A percentile compares a stretch with the other conserved stretches of the same genome.
These are phyloP conservation scores for Gaertneriomyces semiglobifer DNA, from an alignment of 192 early-diverging fungal genomes.

Conservation along the genomic window DNA sequence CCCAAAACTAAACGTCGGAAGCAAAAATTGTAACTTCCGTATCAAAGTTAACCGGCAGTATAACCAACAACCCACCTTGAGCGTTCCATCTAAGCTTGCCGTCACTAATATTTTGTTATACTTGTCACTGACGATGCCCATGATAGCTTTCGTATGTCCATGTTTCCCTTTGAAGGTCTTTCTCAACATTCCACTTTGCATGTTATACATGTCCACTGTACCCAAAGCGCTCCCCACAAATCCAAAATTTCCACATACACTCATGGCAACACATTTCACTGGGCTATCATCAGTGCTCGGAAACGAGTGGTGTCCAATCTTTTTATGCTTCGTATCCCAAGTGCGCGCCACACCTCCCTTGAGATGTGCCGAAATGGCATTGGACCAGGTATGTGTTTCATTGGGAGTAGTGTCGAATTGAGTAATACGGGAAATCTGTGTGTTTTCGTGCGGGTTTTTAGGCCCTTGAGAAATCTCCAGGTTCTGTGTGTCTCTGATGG, in stretches of 20 bases:
- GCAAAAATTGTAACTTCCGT: neutral
- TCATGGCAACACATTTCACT: conserved; percentile 69
- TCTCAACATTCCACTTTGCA: conserved; percentile 86
- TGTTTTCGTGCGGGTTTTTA: conserved; percentile 69
- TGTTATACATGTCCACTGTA: conserved; percentile 83
- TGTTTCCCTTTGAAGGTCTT: conserved; percentile 56
- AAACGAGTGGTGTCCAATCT: conserved; percentile 46
- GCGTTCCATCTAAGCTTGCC: conserved; percentile 72
- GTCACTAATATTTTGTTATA: conserved; percentile 73
- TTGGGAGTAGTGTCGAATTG: conserved; percentile 60
- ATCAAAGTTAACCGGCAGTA: too few species aligned
- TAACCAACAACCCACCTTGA: conserved; percentile 55
- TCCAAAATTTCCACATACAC: conserved; percentile 90
- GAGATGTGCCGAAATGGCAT: conserved; percentile 83
- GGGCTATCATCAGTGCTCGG: conserved; percentile 55
- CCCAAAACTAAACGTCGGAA: conserved; percentile 64
- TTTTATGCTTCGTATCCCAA: conserved; percentile 73
- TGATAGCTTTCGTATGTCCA: conserved; percentile 73
- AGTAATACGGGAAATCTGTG: conserved; percentile 71
- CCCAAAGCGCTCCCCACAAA: conserved; percentile 79
- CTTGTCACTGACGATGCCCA: conserved; percentile 72
- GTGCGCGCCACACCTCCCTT: conserved; percentile 68
- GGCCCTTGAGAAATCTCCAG: conserved; percentile 80
- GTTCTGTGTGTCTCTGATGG: conserved; percentile 79
- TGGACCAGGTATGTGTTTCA: conserved; percentile 37